Evolutionary conservation across 371 early-diverging fungal species (phyloP), one percentile per base, ranked within the genome.

Genomic region (Mortierella polycephala): DNA sequence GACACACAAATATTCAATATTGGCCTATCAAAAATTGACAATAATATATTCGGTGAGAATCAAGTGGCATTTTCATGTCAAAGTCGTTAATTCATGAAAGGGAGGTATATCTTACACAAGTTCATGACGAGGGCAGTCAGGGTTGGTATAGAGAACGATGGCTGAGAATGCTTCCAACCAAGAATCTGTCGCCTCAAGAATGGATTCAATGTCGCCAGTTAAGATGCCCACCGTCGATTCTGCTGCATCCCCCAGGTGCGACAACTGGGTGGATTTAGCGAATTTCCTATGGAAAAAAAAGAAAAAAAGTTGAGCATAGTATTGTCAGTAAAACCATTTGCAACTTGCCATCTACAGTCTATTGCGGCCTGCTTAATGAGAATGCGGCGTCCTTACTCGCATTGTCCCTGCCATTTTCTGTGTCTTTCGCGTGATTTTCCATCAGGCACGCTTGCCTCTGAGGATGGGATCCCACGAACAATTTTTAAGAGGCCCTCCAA

Each of bases 81-180:
- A 30, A 30, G 30, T 30, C 30, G 30, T 30, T 30, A 30, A 30
- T 30, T 30, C 30, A 30, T 30, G 30, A 30, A 30, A 30, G 30
- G 30, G 4, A 30, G 4, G 30, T 30, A 30, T 30, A 30, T 1
- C 71, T 30, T 68, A 77, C 79, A 46, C 66, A 39, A 79, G 45
- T 10, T 64, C 63, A 9, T 72, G 49, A 21, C 79, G 64, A 4
- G 57, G 20, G 56, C 65, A 64, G 7, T 62, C 59, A 20, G 73
- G 69, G 30, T 72, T 62, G 20, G 62, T 64, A 45, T 68, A 79
- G 23, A 79, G 66, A 14, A 72, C 44, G 20, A 69, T 69, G 42
- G 69, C 79, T 1, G 66, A 61, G 14, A 79, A 52, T 21, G 79
- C 79, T n/a, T 79, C 79, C 42, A 69, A 62, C 79, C 79, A 79